phyloP scores from a whole-genome alignment of 768 basidiomycete genomes.

The Boletellus sp. region DNA sequence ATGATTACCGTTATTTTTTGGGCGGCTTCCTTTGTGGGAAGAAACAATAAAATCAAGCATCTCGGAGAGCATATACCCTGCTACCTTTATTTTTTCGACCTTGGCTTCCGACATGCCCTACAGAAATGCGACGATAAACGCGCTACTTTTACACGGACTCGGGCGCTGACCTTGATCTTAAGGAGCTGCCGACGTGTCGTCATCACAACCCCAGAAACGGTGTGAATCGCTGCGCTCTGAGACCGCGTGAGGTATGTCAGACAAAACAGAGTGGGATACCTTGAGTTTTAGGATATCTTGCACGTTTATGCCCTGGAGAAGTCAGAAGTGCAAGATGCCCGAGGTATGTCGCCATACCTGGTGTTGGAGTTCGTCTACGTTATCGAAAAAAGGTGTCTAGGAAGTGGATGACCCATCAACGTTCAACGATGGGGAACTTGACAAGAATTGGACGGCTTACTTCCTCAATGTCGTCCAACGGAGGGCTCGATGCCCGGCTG shows the following conservation, averaged over 20 bases:
- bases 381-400: slow-evolving; percentile 66
- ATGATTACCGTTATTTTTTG: slow-evolving; percentile 70
- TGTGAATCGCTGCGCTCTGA: slow-evolving; percentile 77
- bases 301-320: slow-evolving; percentile 80
- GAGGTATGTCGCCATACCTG: slow-evolving; percentile 45
- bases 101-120: slow-evolving; percentile 97
- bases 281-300: slow-evolving; percentile 96
- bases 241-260: not conserved
- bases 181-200: slow-evolving; percentile 85
- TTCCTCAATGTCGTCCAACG: slow-evolving; percentile 41
- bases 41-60: not conserved
- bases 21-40: slow-evolving; percentile 70
- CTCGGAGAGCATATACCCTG: slow-evolving; percentile 14
- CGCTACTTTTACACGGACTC: not conserved
- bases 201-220: slow-evolving; percentile 85
- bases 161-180: slow-evolving; percentile 77
- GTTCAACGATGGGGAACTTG: not conserved
- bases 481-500: slow-evolving; percentile 26
- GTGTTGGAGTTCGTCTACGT: slow-evolving; percentile 80
- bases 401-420: not conserved
- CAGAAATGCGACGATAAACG: slow-evolving; percentile 1
- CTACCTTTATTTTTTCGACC: slow-evolving; percentile 92
- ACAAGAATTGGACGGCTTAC: slow-evolving; percentile 19
- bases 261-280: slow-evolving; percentile 33
- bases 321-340: slow-evolving; percentile 6